These are phyloP conservation scores for Leucosporidium scottii DNA, from an alignment of 768 basidiomycete genomes.

Conservation along the genomic window DNA sequence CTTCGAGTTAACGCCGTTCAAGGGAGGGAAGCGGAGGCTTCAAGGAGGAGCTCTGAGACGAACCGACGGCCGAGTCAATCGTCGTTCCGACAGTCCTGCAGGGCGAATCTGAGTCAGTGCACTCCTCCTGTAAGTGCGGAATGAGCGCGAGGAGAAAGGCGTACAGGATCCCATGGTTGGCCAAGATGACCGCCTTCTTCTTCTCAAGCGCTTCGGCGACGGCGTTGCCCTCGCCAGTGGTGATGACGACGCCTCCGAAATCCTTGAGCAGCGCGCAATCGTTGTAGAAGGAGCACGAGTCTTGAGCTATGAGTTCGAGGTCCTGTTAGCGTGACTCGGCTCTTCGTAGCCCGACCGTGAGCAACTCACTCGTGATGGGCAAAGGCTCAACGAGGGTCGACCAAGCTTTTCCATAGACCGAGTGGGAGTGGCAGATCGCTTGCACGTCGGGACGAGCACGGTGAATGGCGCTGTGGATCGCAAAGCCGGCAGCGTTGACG, in stretches of 20 bases:
- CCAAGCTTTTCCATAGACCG: conserved; percentile 49
- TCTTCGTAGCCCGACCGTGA: conserved; percentile 6
- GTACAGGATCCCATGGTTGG: conserved; percentile 39
- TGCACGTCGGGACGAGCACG: conserved; percentile 49
- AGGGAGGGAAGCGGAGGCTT: no score
- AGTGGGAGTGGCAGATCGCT: conserved; percentile 27
- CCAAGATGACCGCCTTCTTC: conserved; percentile 37
- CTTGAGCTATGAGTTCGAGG: conserved; percentile 49
- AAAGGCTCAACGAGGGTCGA: conserved; percentile 45
- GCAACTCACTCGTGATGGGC: no score
- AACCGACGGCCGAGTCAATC: conserved; percentile 20
- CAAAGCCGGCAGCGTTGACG: conserved; percentile 45
- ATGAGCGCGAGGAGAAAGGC: no score
- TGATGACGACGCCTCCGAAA: conserved; percentile 51
- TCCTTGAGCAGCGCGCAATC: conserved; percentile 48
- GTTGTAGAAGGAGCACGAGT: conserved; percentile 44
- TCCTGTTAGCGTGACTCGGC: no score
- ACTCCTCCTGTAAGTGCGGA: no score
- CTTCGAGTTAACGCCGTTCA: no score
- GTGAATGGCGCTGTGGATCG: conserved; percentile 7
- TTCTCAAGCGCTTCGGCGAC: conserved; percentile 44
- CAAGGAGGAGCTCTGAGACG: no score
- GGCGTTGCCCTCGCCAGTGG: conserved; percentile 47
- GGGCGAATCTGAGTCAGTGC: background rate
- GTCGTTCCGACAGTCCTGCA: conserved; percentile 18